These are phyloP conservation scores for Taiozyma sp. DNA, from an alignment of 1,139 yeast species.

Conservation along the genomic window DNA sequence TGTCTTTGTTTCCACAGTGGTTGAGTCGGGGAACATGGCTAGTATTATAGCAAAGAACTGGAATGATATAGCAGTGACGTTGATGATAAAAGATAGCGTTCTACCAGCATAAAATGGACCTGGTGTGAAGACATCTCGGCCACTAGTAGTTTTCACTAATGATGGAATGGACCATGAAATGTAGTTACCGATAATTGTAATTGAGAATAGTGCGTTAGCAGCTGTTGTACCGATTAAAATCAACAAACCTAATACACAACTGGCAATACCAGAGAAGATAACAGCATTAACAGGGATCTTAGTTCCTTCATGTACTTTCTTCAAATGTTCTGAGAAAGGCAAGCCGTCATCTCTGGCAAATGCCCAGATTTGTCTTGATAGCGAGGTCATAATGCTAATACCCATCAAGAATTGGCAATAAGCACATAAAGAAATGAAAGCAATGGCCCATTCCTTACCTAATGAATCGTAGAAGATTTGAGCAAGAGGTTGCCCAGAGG, in stretches of 20 bases:
- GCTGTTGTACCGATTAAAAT: slow-evolving; percentile 51
- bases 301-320: slow-evolving; percentile 42
- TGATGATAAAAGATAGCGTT: slow-evolving; percentile 36
- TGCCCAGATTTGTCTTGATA: slow-evolving; percentile 43
- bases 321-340: slow-evolving; percentile 38
- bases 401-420: slow-evolving; percentile 63
- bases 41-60: slow-evolving; percentile 37
- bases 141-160: slow-evolving; percentile 37
- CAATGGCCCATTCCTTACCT: slow-evolving; percentile 63
- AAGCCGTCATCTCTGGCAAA: slow-evolving; percentile 43
- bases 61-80: slow-evolving; percentile 32
- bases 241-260: slow-evolving; percentile 46
- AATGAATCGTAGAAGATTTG: slow-evolving; percentile 57
- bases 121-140: slow-evolving; percentile 45
- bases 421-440: slow-evolving; percentile 50
- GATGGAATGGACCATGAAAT: slow-evolving; percentile 52
- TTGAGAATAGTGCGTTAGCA: slow-evolving; percentile 49
- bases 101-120: slow-evolving; percentile 64
- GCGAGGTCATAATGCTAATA: slow-evolving; percentile 41
- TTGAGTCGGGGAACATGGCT: slow-evolving; percentile 41
- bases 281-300: slow-evolving; percentile 54
- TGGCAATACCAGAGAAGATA: slow-evolving; percentile 40
- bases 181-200: slow-evolving; percentile 49
- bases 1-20: slow-evolving; percentile 28
- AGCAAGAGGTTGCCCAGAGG: slow-evolving; percentile 55